Base-by-base conservation (phyloP, 2,329 filamentous ascomycete species). In the Alternaria arborescens region DNA sequence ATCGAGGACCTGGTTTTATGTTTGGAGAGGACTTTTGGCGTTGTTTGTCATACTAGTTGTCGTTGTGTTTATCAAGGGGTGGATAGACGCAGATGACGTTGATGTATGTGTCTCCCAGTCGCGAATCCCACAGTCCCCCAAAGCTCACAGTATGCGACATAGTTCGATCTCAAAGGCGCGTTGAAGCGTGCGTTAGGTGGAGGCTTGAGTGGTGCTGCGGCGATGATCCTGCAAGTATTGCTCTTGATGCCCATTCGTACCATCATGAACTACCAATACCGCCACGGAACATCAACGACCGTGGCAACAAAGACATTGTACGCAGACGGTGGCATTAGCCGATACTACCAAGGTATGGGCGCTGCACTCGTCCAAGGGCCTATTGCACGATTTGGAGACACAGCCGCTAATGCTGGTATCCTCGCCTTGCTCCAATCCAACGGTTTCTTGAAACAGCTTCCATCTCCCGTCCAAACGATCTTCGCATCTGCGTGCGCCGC, bases 181-280 rank as follows among this genome's bases (percentile, higher is more conserved):
- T 44, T 72, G 34, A 73, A 72, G 42, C 64, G 70, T 1, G 72
- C 72, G 5, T 46, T 74, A 2, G 72, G 72, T 46, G 72, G 72
- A 16, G 72, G 72, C 0, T 20, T 74, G n/a, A 73, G 70, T 20
- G 72, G 72, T 28, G 72, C 70, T 5, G 72, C 71, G 8, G 72
- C 72, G 3, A 74, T 74, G 72, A 58, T 74, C 3, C 61, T 74
- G 18, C 72, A 74, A 53, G 72, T 74, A 1, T 50, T 73, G n/a
- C 44, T 73, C 3, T 55, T 74, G 42, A 74, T 74, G 71, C 72
- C 72, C 1, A 68, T 74, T 16, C 68, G 72, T 1, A 74, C 72
- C 0, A 73, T 73, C 34, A 74, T 74, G 71, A 74, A 74, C 48
- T 74, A 74, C 41, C 72, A 74, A 43, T 74, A 74, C 41, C 70